A percentile compares a stretch with the other conserved stretches of the same genome.
phyloP scores from a whole-genome alignment of 768 basidiomycete species.

The Suillus sp. region DNA sequence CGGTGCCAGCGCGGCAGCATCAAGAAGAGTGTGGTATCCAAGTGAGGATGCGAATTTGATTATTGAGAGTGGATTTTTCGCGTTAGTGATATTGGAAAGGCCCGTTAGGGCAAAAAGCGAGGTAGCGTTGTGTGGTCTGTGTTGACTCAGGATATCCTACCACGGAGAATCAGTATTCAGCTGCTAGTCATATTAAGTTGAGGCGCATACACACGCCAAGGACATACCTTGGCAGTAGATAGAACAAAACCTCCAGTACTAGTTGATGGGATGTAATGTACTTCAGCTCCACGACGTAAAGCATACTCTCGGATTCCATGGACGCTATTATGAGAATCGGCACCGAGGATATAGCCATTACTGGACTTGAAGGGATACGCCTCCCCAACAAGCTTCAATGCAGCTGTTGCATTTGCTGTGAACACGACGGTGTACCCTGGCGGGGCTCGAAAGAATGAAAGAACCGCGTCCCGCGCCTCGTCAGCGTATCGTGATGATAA shows the following conservation, averaged over 20 bases:
- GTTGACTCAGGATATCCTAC: conserved; percentile 56
- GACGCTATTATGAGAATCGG: conserved; percentile 84
- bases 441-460: conserved; percentile 77
- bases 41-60: conserved; percentile 63
- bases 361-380: conserved; percentile 67
- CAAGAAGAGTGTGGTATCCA: conserved; percentile 76
- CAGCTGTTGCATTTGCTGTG: conserved; percentile 77
- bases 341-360: conserved; percentile 66
- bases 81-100: conserved; percentile 81
- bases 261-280: conserved; percentile 67
- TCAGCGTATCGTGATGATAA: conserved; percentile 65
- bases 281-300: conserved; percentile 49
- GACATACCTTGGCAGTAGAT: conserved; percentile 57
- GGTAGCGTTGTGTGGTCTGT: conserved; percentile 49
- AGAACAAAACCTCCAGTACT: conserved; percentile 65
- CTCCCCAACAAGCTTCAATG: conserved; percentile 82
- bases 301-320: conserved; percentile 82
- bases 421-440: conserved; percentile 80
- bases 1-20: conserved; percentile 80
- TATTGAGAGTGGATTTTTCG: conserved; percentile 68
- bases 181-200: neutral
- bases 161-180: conserved; percentile 9
- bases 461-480: conserved; percentile 71
- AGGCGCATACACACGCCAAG: conserved; percentile 23
- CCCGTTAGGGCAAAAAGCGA: conserved; percentile 76